Percentiles rank a stretch among this genome's conserved stretches.
phyloP scores from a whole-genome alignment of 2,329 filamentous ascomycete genomes.

The Venturia oleaginea region DNA sequence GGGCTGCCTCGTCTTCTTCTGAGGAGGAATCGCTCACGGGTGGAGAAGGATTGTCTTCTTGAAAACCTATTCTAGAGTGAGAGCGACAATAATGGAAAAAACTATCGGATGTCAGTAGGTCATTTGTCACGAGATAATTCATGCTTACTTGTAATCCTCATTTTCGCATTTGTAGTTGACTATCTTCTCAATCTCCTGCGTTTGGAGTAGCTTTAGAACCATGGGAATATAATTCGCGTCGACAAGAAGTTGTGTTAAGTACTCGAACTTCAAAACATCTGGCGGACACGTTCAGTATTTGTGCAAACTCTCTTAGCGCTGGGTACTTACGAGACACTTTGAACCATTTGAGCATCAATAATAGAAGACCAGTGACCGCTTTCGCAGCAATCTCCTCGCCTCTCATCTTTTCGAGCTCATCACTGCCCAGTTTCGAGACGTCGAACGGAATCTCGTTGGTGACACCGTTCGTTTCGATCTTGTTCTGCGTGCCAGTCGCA shows the following conservation, averaged over 20 bases:
- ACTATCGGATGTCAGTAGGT: slow-evolving; percentile 35
- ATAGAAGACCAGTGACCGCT: slow-evolving; percentile 78
- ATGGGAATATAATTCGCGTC: slow-evolving; percentile 94
- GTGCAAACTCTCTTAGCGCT: neutral
- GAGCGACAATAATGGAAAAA: slow-evolving; percentile 87
- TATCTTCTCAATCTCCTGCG: slow-evolving; percentile 86
- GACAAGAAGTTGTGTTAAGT: slow-evolving; percentile 82
- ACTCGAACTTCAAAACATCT: slow-evolving; percentile 95
- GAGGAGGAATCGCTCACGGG: slow-evolving; percentile 20
- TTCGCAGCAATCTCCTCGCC: slow-evolving; percentile 83
- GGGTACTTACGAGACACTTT: slow-evolving; percentile 73
- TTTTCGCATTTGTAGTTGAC: slow-evolving; percentile 80
- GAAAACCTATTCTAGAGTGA: slow-evolving; percentile 51
- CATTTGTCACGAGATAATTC: neutral
- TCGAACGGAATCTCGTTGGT: slow-evolving; percentile 16
- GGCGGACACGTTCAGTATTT: slow-evolving; percentile 17
- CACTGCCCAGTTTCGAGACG: slow-evolving; percentile 28
- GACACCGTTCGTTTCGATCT: slow-evolving; percentile 19
- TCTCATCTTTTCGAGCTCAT: slow-evolving; percentile 74
- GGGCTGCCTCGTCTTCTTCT: slow-evolving; percentile 59
- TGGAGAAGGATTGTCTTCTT: slow-evolving; percentile 20
- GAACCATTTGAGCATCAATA: slow-evolving; percentile 92
- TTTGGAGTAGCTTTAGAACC: slow-evolving; percentile 84
- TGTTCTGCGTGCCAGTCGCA: slow-evolving; percentile 8
- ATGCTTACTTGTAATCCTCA: slow-evolving; percentile 63